Evolutionary conservation across 78 protist species (phyloP), one percentile per base, ranked within the genome.

Genomic region (Dictyostelium capitatum): DNA sequence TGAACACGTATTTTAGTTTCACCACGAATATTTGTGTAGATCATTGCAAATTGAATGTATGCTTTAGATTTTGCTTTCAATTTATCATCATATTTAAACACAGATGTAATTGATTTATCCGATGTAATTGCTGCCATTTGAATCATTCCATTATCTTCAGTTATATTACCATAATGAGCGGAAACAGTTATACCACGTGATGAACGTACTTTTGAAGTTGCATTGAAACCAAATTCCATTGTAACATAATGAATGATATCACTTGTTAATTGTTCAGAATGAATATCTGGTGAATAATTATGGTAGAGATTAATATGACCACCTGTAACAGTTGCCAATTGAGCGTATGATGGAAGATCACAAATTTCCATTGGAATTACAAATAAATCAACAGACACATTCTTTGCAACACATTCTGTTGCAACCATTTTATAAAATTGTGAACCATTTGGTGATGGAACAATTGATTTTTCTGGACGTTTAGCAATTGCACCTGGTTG

Each of bases 41-140:
- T 83, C 89, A 83, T 92, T 4, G 96, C 96, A 57, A 83, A 75
- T 70, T 94, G 96, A 53, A 94, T 53, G 81, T 82, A 75, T n/a
- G 89, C 92, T 69, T 94, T 83, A 10, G 92, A 67, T 20, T 89
- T 77, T 37, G 91, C 69, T 69, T 75, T 89, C 23, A 94, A 62
- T 56, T 84, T 87, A 73, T 87, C 96, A 77, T 94, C 96, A 51
- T 94, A 82, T 67, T 94, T 94, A 43, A 94, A 19, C 20, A 87
- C 8, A 0, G 83, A 6, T 7, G 83, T 79, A 20, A 94, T 54
- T 15, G 87, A 59, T 32, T 94, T 75, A 53, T 85, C 96, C 0
- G 43, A 11, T 0, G 91, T 43, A 1, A 94, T 23, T 20, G 73
- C 82, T 3, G 94, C 94, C 37, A 80, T 20, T 54, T 50, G 90